Evolutionary conservation across 1,284 basidiomycete genomes (phyloP).

Genomic region (Wallemia mellicola): DNA sequence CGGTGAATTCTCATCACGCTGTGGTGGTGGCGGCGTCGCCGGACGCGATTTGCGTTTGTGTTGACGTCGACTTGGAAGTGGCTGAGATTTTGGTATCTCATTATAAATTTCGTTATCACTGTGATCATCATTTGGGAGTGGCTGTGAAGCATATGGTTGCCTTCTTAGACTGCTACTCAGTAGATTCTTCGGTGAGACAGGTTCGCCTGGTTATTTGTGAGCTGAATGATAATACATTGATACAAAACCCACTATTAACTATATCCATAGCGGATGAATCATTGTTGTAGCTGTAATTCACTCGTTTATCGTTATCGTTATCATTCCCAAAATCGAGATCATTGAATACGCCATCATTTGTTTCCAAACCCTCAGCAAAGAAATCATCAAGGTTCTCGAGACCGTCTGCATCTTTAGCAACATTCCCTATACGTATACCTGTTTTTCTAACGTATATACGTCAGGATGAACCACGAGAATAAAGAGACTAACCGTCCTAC

Average conservation of each 20-base stretch:
- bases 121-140: constrained; percentile 7
- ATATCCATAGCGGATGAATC: constrained; percentile 5
- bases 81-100: constrained; percentile 3
- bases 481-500: neutral
- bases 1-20: no score
- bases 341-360: no score
- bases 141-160: constrained; percentile 2
- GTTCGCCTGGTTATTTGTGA: no score
- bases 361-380: constrained; percentile 17
- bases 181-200: constrained; percentile 4
- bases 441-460: constrained; percentile 6
- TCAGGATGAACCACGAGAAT: neutral
- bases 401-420: constrained; percentile 33
- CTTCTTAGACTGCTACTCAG: no score
- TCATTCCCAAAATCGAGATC: constrained; percentile 5
- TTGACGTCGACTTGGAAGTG: constrained; percentile 8
- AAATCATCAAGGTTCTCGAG: constrained; percentile 52
- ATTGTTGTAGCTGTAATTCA: constrained; percentile 1
- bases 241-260: no score
- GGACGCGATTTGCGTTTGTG: no score
- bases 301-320: constrained; percentile 3
- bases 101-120: constrained; percentile 6
- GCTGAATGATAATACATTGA: no score
- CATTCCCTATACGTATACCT: constrained; percentile 9
- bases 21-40: no score